Conservation (phyloP, 495 filamentous ascomycete species). For the Pseudotulostoma volvatum region DNA sequence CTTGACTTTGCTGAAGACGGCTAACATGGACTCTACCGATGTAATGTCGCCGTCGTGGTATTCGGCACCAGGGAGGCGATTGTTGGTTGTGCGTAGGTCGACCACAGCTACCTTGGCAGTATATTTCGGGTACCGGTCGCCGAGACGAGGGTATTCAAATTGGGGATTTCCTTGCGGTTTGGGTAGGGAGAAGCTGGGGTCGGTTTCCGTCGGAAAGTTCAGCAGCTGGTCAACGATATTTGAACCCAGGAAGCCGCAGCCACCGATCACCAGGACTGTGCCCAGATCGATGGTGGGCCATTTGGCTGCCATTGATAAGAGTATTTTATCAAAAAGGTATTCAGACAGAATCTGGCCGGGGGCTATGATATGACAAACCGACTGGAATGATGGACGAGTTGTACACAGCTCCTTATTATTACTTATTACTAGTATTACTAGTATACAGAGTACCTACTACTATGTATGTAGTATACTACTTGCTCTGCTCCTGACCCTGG, state of each 20-base stretch:
- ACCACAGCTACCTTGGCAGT: constrained; percentile 58
- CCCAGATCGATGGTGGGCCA: constrained; percentile 23
- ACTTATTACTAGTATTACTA: no score
- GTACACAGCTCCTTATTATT: no score
- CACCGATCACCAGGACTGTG: constrained; percentile 38
- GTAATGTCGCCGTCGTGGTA: constrained; percentile 89
- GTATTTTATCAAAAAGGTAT: neutral
- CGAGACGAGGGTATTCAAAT: constrained; percentile 26
- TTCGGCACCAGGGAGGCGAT: constrained; percentile 53
- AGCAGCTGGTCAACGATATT: constrained; percentile 42
- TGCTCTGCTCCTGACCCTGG: no score
- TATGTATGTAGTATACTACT: no score
- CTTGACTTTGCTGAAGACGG: constrained; percentile 49
- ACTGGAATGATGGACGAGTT: no score
- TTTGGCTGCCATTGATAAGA: constrained; percentile 18
- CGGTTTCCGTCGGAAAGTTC: constrained; percentile 33
- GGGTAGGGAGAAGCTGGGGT: constrained; percentile 26
- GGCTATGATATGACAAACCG: no score
- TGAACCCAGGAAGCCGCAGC: constrained; percentile 42
- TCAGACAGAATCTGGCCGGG: no score
- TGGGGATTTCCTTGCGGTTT: constrained; percentile 22
- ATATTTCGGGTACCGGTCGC: constrained; percentile 25
- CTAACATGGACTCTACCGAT: constrained; percentile 42
- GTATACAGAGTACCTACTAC: no score
- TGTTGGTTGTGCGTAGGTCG: constrained; percentile 62